phyloP scores from a whole-genome alignment of 257 asterid species.

The Solanum corneliomulleri region DNA sequence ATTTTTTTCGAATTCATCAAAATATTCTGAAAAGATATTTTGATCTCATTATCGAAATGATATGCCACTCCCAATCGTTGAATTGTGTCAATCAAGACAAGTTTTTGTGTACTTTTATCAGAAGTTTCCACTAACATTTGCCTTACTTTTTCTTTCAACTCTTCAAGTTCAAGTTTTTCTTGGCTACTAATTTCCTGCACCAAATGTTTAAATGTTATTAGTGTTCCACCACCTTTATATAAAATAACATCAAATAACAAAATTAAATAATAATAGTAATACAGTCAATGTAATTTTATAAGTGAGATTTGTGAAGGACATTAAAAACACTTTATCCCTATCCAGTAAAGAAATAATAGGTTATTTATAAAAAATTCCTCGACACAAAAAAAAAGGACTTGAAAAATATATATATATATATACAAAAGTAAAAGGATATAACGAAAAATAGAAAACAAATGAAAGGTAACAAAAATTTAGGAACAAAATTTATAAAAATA shows the following conservation, averaged over 20 bases:
- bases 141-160: background rate
- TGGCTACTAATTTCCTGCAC: background rate
- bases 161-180: background rate
- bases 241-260: too few species aligned
- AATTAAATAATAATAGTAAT: too few species aligned
- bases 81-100: background rate
- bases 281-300: background rate
- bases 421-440: too few species aligned
- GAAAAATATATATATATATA: too few species aligned
- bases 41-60: background rate
- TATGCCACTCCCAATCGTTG: slow-evolving; percentile 6
- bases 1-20: too few species aligned
- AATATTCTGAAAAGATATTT: background rate
- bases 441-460: too few species aligned
- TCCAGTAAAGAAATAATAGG: too few species aligned
- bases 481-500: background rate
- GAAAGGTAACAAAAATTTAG: background rate
- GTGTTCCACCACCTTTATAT: too few species aligned
- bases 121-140: background rate
- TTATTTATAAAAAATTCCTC: too few species aligned
- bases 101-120: background rate
- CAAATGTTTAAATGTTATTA: background rate
- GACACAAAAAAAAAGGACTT: too few species aligned
- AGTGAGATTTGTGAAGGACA: too few species aligned
- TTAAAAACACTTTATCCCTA: too few species aligned